Conservation (phyloP, 1,284 basidiomycete species). For the Naganishia cerealis region DNA sequence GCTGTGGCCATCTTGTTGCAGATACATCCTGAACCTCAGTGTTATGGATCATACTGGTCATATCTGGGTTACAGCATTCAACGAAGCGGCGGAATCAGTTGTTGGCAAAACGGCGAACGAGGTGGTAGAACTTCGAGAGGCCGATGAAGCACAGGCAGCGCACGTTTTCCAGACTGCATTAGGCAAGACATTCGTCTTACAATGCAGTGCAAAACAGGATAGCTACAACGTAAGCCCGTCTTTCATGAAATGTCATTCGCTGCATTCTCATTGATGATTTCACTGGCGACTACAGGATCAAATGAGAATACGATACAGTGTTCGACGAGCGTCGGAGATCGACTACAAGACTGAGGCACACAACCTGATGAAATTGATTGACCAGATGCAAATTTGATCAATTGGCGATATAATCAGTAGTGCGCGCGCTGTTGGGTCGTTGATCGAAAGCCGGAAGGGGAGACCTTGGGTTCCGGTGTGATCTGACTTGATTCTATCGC, state of each 20-base stretch:
- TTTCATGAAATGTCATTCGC: background rate
- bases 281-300: slow-evolving; percentile 61
- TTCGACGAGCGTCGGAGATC: slow-evolving; percentile 66
- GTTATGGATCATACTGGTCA: slow-evolving; percentile 85
- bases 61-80: slow-evolving; percentile 93
- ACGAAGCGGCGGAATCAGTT: slow-evolving; percentile 78
- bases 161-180: slow-evolving; percentile 66
- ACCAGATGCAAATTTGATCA: slow-evolving; percentile 34
- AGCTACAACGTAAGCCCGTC: slow-evolving; percentile 69
- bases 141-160: slow-evolving; percentile 35
- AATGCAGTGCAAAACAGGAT: slow-evolving; percentile 83
- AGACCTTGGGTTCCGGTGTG: no score
- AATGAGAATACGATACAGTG: slow-evolving; percentile 76
- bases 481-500: no score
- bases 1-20: slow-evolving; percentile 46
- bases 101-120: slow-evolving; percentile 81
- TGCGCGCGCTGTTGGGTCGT: background rate
- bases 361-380: slow-evolving; percentile 60
- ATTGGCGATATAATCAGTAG: background rate
- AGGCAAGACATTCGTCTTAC: slow-evolving; percentile 76
- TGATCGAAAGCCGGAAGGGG: no score
- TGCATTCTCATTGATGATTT: background rate
- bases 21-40: slow-evolving; percentile 86
- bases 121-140: slow-evolving; percentile 69
- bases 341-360: slow-evolving; percentile 72